These are phyloP conservation scores for Tetragonia tetragonoides DNA, from an alignment of 148 eudicot species.

Conservation along the genomic window DNA sequence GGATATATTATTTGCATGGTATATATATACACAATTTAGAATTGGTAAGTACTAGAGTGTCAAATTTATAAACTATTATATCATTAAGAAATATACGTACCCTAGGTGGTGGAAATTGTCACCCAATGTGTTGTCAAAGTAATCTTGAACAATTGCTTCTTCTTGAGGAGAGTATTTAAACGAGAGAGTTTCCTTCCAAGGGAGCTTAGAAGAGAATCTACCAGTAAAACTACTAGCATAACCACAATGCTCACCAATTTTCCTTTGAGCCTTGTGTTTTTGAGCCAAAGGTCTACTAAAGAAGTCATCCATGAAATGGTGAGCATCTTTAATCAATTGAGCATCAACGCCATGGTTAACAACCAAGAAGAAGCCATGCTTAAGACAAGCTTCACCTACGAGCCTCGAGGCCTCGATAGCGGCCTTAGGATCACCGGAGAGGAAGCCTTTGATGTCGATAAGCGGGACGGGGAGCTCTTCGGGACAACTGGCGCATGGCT, in stretches of 20 bases:
- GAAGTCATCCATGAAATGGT: constrained; percentile 56
- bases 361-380: constrained; percentile 69
- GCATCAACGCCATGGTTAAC: constrained; percentile 59
- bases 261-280: constrained; percentile 60
- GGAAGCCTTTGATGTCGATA: constrained; percentile 51
- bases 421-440: constrained; percentile 35
- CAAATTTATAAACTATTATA: too few relatives aligned
- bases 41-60: too few relatives aligned
- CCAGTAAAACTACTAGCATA: constrained; percentile 79
- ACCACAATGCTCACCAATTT: constrained; percentile 72
- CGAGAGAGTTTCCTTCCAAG: constrained; percentile 85
- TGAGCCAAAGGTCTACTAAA: constrained; percentile 49
- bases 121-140: constrained; percentile 49
- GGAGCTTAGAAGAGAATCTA: constrained; percentile 59
- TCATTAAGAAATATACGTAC: constrained; percentile 23
- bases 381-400: constrained; percentile 48
- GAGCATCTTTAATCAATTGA: constrained; percentile 46
- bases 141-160: constrained; percentile 40
- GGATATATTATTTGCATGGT: too few relatives aligned
- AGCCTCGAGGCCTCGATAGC: constrained; percentile 34
- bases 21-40: too few relatives aligned
- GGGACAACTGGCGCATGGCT: constrained; percentile 29
- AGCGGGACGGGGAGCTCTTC: constrained; percentile 47
- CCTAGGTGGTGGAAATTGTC: constrained; percentile 50
- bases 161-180: constrained; percentile 39